Conservation (phyloP, 331 rosid species). For the Rosa hybrid region DNA sequence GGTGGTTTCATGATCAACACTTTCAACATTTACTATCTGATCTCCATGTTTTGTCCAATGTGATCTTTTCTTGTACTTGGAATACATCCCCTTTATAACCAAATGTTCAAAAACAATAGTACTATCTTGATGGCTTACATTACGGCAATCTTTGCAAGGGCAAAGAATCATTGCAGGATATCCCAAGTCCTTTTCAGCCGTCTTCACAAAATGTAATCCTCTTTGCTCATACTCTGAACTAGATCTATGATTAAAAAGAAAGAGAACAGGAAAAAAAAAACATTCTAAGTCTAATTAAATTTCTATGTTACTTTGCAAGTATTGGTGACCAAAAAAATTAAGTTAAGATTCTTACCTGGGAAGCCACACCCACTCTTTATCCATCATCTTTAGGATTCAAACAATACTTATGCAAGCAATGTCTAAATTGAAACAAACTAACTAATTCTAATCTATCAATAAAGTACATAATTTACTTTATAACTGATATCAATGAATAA, state of each 20-base stretch:
- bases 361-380: background rate
- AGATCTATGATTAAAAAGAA: background rate
- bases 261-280: background rate
- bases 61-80: background rate
- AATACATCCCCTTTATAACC: background rate
- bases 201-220: background rate
- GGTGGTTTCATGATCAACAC: background rate
- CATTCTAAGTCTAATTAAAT: background rate
- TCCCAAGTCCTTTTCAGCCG: background rate
- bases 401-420: background rate
- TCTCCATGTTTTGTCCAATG: background rate
- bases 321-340: no score
- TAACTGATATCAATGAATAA: no score
- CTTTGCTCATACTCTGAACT: background rate
- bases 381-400: background rate
- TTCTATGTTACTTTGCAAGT: background rate
- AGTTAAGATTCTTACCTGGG: background rate
- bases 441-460: no score
- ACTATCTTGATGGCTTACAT: background rate
- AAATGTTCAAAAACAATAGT: background rate
- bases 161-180: background rate
- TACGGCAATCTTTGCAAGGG: background rate
- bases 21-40: background rate
- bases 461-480: no score
- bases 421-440: background rate